Evolutionary conservation across 768 basidiomycete species (phyloP).

Genomic region (Gelatoporia subvermispora): DNA sequence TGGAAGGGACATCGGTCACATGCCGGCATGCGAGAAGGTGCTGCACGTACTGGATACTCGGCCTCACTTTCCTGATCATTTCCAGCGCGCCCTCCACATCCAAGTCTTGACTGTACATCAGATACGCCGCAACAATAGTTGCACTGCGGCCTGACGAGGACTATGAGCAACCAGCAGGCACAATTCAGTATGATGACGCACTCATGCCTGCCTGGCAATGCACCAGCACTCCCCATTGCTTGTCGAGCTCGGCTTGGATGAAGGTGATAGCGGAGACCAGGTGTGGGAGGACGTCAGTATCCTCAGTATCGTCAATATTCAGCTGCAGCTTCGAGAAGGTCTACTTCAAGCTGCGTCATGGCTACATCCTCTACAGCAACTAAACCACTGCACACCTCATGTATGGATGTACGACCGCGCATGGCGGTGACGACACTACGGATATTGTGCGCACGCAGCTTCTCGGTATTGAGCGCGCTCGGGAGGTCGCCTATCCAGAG

Average conservation of each 20-base stretch:
- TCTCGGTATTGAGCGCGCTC: slow-evolving; percentile 59
- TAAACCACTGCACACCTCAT: slow-evolving; percentile 43
- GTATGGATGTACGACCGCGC: slow-evolving; percentile 60
- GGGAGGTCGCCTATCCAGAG: slow-evolving; percentile 83
- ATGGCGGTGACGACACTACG: slow-evolving; percentile 70
- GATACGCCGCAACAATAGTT: slow-evolving; percentile 81
- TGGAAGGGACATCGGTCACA: background rate
- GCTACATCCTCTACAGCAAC: background rate
- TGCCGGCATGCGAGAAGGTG: background rate
- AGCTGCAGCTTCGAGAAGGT: slow-evolving; percentile 79
- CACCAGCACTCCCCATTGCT: slow-evolving; percentile 73
- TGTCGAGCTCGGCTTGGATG: slow-evolving; percentile 74
- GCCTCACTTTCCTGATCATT: slow-evolving; percentile 61
- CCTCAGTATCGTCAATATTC: slow-evolving; percentile 68
- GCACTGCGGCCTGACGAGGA: slow-evolving; percentile 66
- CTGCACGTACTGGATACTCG: slow-evolving; percentile 59
- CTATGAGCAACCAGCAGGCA: background rate
- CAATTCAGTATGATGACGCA: slow-evolving; percentile 34
- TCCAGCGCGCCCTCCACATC: slow-evolving; percentile 61
- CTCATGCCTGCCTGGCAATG: slow-evolving; percentile 91
- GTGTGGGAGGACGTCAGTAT: slow-evolving; percentile 75
- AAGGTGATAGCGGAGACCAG: slow-evolving; percentile 78
- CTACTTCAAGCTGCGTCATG: slow-evolving; percentile 33
- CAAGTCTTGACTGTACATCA: slow-evolving; percentile 69
- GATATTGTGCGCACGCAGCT: slow-evolving; percentile 67